These are phyloP conservation scores for Claviceps maximensis DNA, from an alignment of 2,329 filamentous ascomycete species.

Conservation along the genomic window DNA sequence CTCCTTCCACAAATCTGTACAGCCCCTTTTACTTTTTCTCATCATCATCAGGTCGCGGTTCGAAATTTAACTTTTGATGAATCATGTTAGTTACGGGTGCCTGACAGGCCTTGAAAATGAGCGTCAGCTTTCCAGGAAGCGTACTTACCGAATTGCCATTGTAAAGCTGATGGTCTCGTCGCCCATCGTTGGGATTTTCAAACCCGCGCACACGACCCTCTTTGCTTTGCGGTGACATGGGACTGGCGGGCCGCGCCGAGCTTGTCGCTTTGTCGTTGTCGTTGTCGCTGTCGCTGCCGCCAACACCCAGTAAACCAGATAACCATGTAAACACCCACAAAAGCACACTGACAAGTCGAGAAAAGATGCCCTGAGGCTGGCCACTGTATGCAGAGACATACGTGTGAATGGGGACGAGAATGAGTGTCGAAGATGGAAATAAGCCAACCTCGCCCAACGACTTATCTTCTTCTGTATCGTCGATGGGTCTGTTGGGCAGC, in stretches of 20 bases:
- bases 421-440: slow-evolving; percentile 66
- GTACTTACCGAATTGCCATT: slow-evolving; percentile 73
- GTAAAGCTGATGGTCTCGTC: slow-evolving; percentile 60
- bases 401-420: slow-evolving; percentile 57
- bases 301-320: slow-evolving; percentile 18
- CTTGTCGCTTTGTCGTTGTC: neutral
- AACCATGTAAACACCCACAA: slow-evolving; percentile 24
- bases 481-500: slow-evolving; percentile 59
- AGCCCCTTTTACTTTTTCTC: slow-evolving; percentile 19
- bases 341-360: slow-evolving; percentile 18
- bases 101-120: neutral
- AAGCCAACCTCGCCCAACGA: slow-evolving; percentile 58
- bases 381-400: slow-evolving; percentile 29
- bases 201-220: slow-evolving; percentile 15
- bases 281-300: slow-evolving; percentile 7
- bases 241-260: slow-evolving; percentile 1
- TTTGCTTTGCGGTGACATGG: slow-evolving; percentile 10
- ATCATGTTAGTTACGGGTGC: neutral
- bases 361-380: slow-evolving; percentile 15
- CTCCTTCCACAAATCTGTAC: no score
- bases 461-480: slow-evolving; percentile 59
- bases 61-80: slow-evolving; percentile 47
- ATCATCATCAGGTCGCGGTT: slow-evolving; percentile 49
- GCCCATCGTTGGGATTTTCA: slow-evolving; percentile 37
- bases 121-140: neutral